Conservation (phyloP, 2,329 filamentous ascomycete species). For the Phyllosticta ampelicida region DNA sequence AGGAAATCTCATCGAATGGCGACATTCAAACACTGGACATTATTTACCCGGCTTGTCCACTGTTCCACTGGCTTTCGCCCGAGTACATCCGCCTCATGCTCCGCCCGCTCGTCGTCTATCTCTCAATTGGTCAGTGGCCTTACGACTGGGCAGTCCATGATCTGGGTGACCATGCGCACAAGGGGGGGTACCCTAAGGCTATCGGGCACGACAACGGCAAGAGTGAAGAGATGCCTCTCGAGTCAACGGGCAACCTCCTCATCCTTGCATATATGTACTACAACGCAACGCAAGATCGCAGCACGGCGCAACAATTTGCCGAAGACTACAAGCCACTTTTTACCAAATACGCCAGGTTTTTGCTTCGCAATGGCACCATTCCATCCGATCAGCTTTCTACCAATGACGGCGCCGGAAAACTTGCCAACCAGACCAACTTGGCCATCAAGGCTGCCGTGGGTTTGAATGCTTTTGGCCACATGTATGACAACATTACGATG, state of each 20-base stretch:
- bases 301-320: constrained; percentile 18
- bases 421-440: constrained; percentile 36
- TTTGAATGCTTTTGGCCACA: constrained; percentile 33
- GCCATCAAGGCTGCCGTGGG: constrained; percentile 39
- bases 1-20: constrained; percentile 34
- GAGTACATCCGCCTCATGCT: constrained; percentile 34
- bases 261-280: constrained; percentile 30
- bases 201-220: constrained; percentile 28
- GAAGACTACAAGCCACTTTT: constrained; percentile 25
- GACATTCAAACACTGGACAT: constrained; percentile 36
- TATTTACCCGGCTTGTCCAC: constrained; percentile 32
- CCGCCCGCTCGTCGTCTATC: constrained; percentile 34
- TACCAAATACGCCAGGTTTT: constrained; percentile 30
- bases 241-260: constrained; percentile 32
- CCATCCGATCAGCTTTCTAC: constrained; percentile 32
- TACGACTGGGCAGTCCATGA: constrained; percentile 32
- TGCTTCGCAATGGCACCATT: constrained; percentile 29
- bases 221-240: constrained; percentile 33
- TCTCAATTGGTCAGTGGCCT: constrained; percentile 29
- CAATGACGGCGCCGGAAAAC: constrained; percentile 31
- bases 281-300: constrained; percentile 26
- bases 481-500: constrained; percentile 21
- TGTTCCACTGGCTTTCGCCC: constrained; percentile 34
- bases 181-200: constrained; percentile 28
- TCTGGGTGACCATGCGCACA: constrained; percentile 18